Conservation (phyloP, 371 early-diverging fungal species). For the Rhizopus stolonifer region DNA sequence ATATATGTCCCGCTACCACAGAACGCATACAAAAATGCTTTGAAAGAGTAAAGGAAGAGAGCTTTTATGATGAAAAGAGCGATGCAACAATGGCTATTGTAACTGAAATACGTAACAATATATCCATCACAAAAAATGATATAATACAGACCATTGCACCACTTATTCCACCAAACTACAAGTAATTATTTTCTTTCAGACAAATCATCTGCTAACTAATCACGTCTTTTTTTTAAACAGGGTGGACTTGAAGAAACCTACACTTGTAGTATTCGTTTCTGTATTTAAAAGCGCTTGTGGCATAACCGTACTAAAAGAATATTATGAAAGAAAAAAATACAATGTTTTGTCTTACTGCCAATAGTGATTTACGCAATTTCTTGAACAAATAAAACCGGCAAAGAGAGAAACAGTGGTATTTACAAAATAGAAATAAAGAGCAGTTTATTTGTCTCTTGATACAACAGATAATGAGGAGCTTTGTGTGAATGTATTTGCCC, state of each 20-base stretch:
- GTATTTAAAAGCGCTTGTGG: slow-evolving; percentile 61
- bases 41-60: slow-evolving; percentile 26
- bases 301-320: slow-evolving; percentile 40
- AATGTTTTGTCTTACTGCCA: slow-evolving; percentile 31
- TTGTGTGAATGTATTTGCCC: too few species aligned
- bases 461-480: too few species aligned
- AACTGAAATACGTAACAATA: slow-evolving; percentile 49
- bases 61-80: slow-evolving; percentile 18
- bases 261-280: slow-evolving; percentile 45
- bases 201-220: not conserved
- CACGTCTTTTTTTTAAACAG: slow-evolving; percentile 9
- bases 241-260: slow-evolving; percentile 47
- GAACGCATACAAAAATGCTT: slow-evolving; percentile 42
- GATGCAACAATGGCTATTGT: slow-evolving; percentile 42
- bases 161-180: slow-evolving; percentile 40
- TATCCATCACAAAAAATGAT: slow-evolving; percentile 36
- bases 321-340: slow-evolving; percentile 50
- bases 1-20: slow-evolving; percentile 49
- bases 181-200: slow-evolving; percentile 20
- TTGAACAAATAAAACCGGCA: not conserved
- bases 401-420: too few species aligned
- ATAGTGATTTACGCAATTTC: not conserved
- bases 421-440: too few species aligned
- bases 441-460: too few species aligned
- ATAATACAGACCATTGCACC: slow-evolving; percentile 45